phyloP scores from a whole-genome alignment of 2,329 filamentous ascomycete species.

The Alternaria burnsii region DNA sequence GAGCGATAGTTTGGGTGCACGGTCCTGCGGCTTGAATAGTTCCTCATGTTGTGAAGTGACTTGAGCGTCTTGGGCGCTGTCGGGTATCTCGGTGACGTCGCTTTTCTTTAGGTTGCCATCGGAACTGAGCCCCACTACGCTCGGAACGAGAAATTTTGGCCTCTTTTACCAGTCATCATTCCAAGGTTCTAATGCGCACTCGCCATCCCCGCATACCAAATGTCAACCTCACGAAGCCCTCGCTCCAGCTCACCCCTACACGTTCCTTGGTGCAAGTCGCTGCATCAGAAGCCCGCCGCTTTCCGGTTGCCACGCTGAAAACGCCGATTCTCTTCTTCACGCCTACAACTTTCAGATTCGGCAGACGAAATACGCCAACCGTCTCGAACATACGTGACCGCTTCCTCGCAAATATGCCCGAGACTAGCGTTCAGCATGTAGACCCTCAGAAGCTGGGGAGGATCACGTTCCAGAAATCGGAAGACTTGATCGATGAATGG shows the following conservation, averaged over 20 bases:
- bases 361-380: neutral
- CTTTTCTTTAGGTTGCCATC: conserved; percentile 18
- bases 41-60: neutral
- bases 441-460: conserved; percentile 52
- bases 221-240: conserved; percentile 37
- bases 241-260: conserved; percentile 17
- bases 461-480: conserved; percentile 41
- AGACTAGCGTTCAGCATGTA: conserved; percentile 51
- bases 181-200: conserved; percentile 39
- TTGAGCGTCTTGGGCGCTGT: neutral
- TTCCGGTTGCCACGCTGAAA: conserved; percentile 38
- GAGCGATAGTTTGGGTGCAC: neutral
- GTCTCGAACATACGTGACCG: conserved; percentile 9
- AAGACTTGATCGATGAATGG: conserved; percentile 50
- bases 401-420: conserved; percentile 30
- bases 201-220: conserved; percentile 44
- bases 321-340: conserved; percentile 7
- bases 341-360: neutral
- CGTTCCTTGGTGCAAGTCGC: conserved; percentile 39
- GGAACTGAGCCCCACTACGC: conserved; percentile 25
- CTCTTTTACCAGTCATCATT: conserved; percentile 35
- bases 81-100: conserved; percentile 29
- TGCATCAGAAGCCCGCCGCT: conserved; percentile 23
- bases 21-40: neutral
- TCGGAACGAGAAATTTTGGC: conserved; percentile 38